Evolutionary conservation across 2,329 filamentous ascomycete genomes (phyloP), one percentile per base, ranked within the genome.

Genomic region (Alternaria arborescens): DNA sequence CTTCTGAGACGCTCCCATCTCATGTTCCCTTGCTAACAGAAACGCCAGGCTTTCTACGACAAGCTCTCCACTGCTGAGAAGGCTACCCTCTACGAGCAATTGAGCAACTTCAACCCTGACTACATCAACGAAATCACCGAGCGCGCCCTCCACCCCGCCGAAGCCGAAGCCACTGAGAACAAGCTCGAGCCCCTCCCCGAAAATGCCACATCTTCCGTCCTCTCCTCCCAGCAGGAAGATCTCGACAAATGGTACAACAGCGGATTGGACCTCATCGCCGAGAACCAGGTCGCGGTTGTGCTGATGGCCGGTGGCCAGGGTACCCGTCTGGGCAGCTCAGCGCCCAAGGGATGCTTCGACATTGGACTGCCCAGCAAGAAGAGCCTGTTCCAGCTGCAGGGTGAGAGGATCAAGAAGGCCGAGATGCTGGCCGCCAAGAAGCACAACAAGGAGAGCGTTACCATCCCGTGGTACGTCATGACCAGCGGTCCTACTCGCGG

Each of bases 381-480:
- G 85, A 93, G 93, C 16, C 87, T 99, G 61, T 99, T 99, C 86
- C 94, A 98, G 84, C 91, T 99, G 71, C 95, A 99, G 82, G 95
- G 91, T 44, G 94, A 99, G 87, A 87, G 95, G 55, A 98, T 99
- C 76, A 86, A 86, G 73, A 96, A 93, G 83, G 82, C 97, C 8
- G 91, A 98, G 82, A 82, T 89, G 72, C 84, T 98, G 66, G 94
- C 94, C 43, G 85, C 88, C 71, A 88, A 91, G 79, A 88, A 89
- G 77, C 84, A 87, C 55, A 86, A 86, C 59, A 85, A 85, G 68
- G 77, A 74, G 48, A 83, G 82, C 62, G 83, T 83, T 50, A 83
- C 90, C 32, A 89, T 98, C 42, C 95, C 95, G 12, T 99, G 95
- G 95, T 99, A 99, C 82, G 93, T 99, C 80, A 99, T 99, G 95